Conservation (phyloP, 352 stramenopile species). For the Phytopythium helicoides region DNA sequence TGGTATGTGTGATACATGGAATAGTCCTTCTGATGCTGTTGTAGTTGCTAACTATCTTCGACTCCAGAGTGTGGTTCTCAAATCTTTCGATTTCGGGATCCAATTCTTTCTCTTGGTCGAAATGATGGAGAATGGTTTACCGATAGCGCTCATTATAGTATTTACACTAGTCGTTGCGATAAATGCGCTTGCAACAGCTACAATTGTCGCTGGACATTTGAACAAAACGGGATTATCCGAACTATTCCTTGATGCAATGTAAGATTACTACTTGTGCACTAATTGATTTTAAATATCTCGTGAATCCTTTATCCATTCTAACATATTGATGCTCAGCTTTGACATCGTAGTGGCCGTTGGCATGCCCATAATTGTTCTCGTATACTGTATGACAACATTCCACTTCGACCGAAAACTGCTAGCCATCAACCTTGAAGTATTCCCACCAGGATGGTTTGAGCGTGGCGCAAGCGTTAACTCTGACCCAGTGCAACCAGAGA, state of each 20-base stretch:
- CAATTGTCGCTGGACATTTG: neutral
- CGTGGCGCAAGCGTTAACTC: slow-evolving; percentile 19
- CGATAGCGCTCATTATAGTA: slow-evolving; percentile 1
- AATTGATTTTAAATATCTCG: neutral
- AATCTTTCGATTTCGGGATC: slow-evolving; percentile 2
- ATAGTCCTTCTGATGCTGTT: no score
- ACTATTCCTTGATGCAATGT: slow-evolving; percentile 16
- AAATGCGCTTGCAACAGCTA: neutral
- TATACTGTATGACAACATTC: slow-evolving; percentile 30
- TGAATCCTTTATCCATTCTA: neutral
- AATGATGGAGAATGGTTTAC: slow-evolving; percentile 10
- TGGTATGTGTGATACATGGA: no score
- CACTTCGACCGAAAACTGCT: no score
- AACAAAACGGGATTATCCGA: slow-evolving; percentile 11
- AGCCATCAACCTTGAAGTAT: slow-evolving; percentile 5
- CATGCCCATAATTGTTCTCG: slow-evolving; percentile 27
- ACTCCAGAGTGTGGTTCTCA: slow-evolving; percentile 1
- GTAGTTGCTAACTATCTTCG: neutral
- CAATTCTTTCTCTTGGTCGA: slow-evolving; percentile 9
- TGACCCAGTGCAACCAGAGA: slow-evolving; percentile 19
- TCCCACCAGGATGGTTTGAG: slow-evolving; percentile 26
- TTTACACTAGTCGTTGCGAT: neutral
- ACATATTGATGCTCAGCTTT: no score
- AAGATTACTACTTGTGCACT: neutral
- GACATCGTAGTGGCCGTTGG: slow-evolving; percentile 29